Evolutionary conservation across 352 stramenopile genomes (phyloP).

Genomic region (Phytophthora niederhauseri): DNA sequence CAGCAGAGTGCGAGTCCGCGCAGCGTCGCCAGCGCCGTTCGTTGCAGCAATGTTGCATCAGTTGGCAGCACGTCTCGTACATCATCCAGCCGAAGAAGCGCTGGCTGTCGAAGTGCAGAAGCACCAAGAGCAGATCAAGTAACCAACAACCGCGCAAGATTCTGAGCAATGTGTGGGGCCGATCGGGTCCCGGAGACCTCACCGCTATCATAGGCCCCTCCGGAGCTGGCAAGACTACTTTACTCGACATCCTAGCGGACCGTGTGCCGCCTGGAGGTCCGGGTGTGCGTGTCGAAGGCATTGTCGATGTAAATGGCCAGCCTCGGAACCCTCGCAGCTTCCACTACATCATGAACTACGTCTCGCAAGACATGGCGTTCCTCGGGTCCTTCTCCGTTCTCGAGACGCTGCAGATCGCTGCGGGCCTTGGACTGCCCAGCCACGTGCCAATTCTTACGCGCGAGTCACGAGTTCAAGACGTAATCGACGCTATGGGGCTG

Average conservation of each 20-base stretch:
- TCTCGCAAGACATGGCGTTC: slow-evolving; percentile 64
- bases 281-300: slow-evolving; percentile 47
- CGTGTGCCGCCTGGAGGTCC: slow-evolving; percentile 28
- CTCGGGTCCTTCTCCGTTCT: slow-evolving; percentile 71
- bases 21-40: slow-evolving; percentile 23
- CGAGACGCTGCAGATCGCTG: slow-evolving; percentile 70
- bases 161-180: slow-evolving; percentile 60
- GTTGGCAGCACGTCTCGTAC: slow-evolving; percentile 66
- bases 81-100: slow-evolving; percentile 42
- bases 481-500: slow-evolving; percentile 77
- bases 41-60: slow-evolving; percentile 50
- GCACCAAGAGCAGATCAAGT: background rate
- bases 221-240: slow-evolving; percentile 63
- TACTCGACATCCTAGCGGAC: slow-evolving; percentile 70
- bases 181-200: slow-evolving; percentile 62
- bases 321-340: slow-evolving; percentile 45
- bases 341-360: slow-evolving; percentile 63
- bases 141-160: slow-evolving; percentile 37
- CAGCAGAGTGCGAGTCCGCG: slow-evolving; percentile 21
- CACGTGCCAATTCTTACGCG: slow-evolving; percentile 47
- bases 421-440: slow-evolving; percentile 51
- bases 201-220: slow-evolving; percentile 75
- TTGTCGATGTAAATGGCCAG: slow-evolving; percentile 57
- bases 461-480: slow-evolving; percentile 62
- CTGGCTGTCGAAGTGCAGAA: slow-evolving; percentile 4